Percentiles rank a stretch among this genome's conserved stretches.
phyloP scores from a whole-genome alignment of 2,329 filamentous ascomycete species.

The Phoma herbarum region DNA sequence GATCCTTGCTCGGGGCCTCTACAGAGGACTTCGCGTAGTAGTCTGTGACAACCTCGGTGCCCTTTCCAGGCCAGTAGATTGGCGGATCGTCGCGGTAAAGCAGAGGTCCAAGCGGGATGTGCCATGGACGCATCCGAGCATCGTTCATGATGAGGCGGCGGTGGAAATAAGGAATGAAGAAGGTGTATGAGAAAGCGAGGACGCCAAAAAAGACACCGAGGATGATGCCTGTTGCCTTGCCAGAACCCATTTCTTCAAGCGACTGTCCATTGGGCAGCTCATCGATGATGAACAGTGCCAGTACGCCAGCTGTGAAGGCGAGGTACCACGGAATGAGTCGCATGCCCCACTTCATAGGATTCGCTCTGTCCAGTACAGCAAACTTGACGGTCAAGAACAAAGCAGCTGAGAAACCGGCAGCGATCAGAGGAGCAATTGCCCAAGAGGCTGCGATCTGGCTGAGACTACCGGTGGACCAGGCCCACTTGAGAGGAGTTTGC shows the following conservation, averaged over 20 bases:
- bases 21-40: conserved; percentile 51
- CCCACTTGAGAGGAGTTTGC: conserved; percentile 35
- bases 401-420: conserved; percentile 58
- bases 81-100: conserved; percentile 52
- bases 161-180: conserved; percentile 42
- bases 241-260: conserved; percentile 40
- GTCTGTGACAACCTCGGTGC: conserved; percentile 48
- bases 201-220: conserved; percentile 39
- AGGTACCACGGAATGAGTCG: conserved; percentile 60
- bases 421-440: conserved; percentile 60
- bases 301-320: conserved; percentile 58
- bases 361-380: conserved; percentile 58
- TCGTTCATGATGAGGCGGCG: conserved; percentile 40
- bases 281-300: conserved; percentile 67
- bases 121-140: conserved; percentile 35
- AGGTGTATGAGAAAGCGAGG: conserved; percentile 34
- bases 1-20: conserved; percentile 30
- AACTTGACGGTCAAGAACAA: conserved; percentile 62
- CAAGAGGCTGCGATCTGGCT: conserved; percentile 55
- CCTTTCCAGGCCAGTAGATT: conserved; percentile 54
- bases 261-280: conserved; percentile 50
- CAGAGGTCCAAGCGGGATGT: conserved; percentile 49
- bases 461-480: conserved; percentile 39
- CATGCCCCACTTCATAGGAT: conserved; percentile 61
- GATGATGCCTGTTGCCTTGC: conserved; percentile 38